Conservation (phyloP, 1,284 basidiomycete genomes). For the Malassezia brasiliensis region DNA sequence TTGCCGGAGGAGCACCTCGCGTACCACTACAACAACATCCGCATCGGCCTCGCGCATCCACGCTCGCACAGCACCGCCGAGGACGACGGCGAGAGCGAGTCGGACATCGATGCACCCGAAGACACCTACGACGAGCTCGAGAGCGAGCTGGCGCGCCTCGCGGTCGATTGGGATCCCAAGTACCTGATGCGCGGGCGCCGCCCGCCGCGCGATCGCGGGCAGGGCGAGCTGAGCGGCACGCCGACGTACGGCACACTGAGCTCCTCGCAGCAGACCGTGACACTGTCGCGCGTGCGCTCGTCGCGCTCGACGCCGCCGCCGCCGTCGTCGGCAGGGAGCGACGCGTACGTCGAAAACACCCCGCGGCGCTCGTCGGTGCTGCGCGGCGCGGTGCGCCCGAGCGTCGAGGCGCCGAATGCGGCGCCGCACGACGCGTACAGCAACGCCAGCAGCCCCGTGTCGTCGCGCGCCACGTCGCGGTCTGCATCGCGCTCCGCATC, state of each 20-base stretch:
- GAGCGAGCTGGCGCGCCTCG: constrained; percentile 32
- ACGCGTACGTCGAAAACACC: background rate
- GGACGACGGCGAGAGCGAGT: constrained; percentile 27
- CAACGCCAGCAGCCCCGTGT: background rate
- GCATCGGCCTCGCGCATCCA: constrained; percentile 43
- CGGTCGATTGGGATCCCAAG: constrained; percentile 18
- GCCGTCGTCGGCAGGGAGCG: background rate
- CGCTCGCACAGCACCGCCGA: constrained; percentile 25
- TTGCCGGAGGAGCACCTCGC: constrained; percentile 43
- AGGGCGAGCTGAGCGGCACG: background rate
- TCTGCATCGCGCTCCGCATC: background rate
- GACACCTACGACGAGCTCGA: constrained; percentile 21
- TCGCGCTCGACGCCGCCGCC: constrained; percentile 22
- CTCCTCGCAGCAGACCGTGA: constrained; percentile 31
- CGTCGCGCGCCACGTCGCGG: background rate
- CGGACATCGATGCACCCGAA: constrained; percentile 8
- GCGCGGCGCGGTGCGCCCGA: background rate
- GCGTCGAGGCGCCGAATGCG: background rate
- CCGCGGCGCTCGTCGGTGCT: constrained; percentile 4
- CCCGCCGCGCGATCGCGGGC: background rate
- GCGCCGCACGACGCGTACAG: background rate
- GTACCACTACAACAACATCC: constrained; percentile 44
- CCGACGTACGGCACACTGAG: constrained; percentile 29
- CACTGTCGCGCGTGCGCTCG: constrained; percentile 23
- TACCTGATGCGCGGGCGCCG: constrained; percentile 2